Conservation (phyloP, 2,329 filamentous ascomycete genomes). For the Colletotrichum tropicale region DNA sequence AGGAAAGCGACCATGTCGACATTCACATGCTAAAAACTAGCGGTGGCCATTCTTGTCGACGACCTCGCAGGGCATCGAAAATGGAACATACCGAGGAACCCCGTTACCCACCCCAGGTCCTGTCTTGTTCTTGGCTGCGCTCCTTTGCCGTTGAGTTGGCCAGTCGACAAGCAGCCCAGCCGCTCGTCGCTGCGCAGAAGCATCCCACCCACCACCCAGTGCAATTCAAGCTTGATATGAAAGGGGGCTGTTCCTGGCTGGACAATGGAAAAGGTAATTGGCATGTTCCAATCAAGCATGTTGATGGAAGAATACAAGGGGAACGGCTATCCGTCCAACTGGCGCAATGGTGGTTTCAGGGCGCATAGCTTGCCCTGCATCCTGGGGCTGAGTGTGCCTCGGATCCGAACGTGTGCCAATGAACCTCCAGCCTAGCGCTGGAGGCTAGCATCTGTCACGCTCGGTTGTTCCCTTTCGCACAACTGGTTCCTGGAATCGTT, state of each 20-base stretch:
- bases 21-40: slow-evolving; percentile 19
- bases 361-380: slow-evolving; percentile 7
- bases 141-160: neutral
- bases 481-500: slow-evolving; percentile 17
- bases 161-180: neutral
- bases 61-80: neutral
- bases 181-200: neutral
- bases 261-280: neutral
- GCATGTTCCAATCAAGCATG: neutral
- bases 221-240: neutral
- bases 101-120: neutral
- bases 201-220: neutral
- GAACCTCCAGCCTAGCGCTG: slow-evolving; percentile 8
- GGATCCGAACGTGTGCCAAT: slow-evolving; percentile 19
- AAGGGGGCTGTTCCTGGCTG: neutral
- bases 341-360: slow-evolving; percentile 23
- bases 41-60: neutral
- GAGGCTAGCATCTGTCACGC: slow-evolving; percentile 11
- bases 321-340: slow-evolving; percentile 7
- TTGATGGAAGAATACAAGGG: neutral
- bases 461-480: slow-evolving; percentile 14
- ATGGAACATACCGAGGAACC: slow-evolving; percentile 14
- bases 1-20: neutral
- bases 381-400: slow-evolving; percentile 8
- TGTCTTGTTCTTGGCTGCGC: neutral